phyloP scores from a whole-genome alignment of 2,329 filamentous ascomycete genomes.

The Piedraia hortae region DNA sequence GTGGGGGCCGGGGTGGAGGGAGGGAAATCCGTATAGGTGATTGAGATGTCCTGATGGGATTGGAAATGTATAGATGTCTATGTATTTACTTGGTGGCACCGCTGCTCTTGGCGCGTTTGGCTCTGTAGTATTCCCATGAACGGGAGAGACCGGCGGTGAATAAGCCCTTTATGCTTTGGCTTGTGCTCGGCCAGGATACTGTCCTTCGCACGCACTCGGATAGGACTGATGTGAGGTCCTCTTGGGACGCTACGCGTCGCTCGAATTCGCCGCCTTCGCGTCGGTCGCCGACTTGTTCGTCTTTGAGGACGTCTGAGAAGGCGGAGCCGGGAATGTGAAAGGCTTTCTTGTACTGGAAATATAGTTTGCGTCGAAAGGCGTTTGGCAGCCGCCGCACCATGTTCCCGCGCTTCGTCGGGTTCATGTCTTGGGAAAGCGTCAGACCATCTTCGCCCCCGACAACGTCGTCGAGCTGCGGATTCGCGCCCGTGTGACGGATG shows the following conservation, averaged over 20 bases:
- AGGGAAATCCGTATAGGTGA: constrained; percentile 1
- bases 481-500: constrained; percentile 11
- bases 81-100: no score
- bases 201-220: constrained; percentile 59
- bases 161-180: constrained; percentile 60
- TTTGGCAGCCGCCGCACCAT: constrained; percentile 84
- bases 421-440: constrained; percentile 65
- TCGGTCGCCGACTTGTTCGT: constrained; percentile 37
- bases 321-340: constrained; percentile 61
- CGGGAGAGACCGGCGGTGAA: constrained; percentile 48
- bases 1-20: constrained; percentile 1
- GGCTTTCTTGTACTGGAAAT: constrained; percentile 84
- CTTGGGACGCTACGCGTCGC: constrained; percentile 49
- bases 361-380: constrained; percentile 64
- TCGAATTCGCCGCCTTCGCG: constrained; percentile 68
- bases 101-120: constrained; percentile 36
- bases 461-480: constrained; percentile 25
- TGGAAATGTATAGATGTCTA: no score
- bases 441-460: constrained; percentile 31
- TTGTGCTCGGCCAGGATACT: constrained; percentile 72
- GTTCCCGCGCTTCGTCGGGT: constrained; percentile 67
- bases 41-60: no score
- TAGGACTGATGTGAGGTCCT: constrained; percentile 42
- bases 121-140: constrained; percentile 47
- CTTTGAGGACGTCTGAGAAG: constrained; percentile 61